A percentile compares a stretch with the other conserved stretches of the same genome.
phyloP scores from a whole-genome alignment of 768 basidiomycete species.

The Collybia mongolica region DNA sequence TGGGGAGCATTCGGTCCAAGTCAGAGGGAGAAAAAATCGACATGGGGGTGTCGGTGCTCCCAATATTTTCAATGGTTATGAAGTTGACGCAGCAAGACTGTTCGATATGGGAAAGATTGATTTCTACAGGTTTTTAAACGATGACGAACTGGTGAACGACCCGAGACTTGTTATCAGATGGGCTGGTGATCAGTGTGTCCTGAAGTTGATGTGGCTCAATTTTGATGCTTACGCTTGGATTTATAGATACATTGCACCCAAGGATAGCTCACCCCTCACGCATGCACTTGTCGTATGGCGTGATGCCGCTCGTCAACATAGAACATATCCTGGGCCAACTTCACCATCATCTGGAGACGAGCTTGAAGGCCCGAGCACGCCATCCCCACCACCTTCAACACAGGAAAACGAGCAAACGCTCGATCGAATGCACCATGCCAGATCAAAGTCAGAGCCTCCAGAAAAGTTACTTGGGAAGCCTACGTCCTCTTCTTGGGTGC shows the following conservation, averaged over 20 bases:
- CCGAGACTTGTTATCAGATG: constrained; percentile 74
- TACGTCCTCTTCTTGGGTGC: constrained; percentile 71
- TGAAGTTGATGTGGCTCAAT: not conserved
- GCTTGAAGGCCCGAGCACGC: constrained; percentile 19
- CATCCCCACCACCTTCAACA: constrained; percentile 21
- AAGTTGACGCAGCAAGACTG: constrained; percentile 49
- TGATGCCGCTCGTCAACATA: constrained; percentile 32
- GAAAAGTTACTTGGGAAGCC: constrained; percentile 34
- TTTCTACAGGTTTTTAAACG: constrained; percentile 63
- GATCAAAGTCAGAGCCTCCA: constrained; percentile 41
- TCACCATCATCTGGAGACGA: constrained; percentile 35
- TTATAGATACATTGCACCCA: constrained; percentile 72
- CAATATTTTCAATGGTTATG: constrained; percentile 35
- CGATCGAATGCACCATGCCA: constrained; percentile 20
- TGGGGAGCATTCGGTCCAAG: constrained; percentile 8
- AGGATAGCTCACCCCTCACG: constrained; percentile 74
- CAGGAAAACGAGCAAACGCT: constrained; percentile 20
- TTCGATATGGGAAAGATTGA: constrained; percentile 67
- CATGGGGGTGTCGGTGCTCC: constrained; percentile 15
- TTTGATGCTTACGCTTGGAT: not conserved
- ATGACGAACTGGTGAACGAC: constrained; percentile 59
- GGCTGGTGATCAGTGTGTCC: constrained; percentile 60
- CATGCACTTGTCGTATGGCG: constrained; percentile 75
- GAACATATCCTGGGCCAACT: constrained; percentile 29
- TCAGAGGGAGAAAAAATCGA: constrained; percentile 21